Conservation (phyloP, 1,139 yeast species). For the Meyerozyma athensensis region DNA sequence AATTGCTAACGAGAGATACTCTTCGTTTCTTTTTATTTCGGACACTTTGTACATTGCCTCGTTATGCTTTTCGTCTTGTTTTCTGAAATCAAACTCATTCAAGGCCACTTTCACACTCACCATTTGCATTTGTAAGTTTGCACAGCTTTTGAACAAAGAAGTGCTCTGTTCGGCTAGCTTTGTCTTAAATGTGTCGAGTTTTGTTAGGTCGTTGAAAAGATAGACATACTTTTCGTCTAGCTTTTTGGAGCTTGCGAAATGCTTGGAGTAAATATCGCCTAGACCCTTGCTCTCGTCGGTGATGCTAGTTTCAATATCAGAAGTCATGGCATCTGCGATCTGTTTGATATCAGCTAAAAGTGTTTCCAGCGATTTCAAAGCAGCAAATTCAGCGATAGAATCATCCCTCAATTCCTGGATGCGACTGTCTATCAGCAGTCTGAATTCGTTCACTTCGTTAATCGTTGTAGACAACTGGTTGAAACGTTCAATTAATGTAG, state of each 20-base stretch:
- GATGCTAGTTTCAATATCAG: slow-evolving; percentile 16
- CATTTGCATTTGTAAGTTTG: slow-evolving; percentile 36
- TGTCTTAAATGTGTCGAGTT: slow-evolving; percentile 22
- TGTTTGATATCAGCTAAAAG: slow-evolving; percentile 6
- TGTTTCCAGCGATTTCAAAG: slow-evolving; percentile 8
- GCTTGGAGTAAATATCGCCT: slow-evolving; percentile 14
- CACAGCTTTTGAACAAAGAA: slow-evolving; percentile 28
- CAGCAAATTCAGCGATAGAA: slow-evolving; percentile 30
- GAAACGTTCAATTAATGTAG: slow-evolving; percentile 30
- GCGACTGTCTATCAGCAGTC: slow-evolving; percentile 23
- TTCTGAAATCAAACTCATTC: slow-evolving; percentile 10
- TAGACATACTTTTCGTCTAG: slow-evolving; percentile 12
- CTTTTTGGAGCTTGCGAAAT: slow-evolving; percentile 13
- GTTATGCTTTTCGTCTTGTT: slow-evolving; percentile 4
- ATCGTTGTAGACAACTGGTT: slow-evolving; percentile 35
- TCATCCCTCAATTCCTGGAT: slow-evolving; percentile 33
- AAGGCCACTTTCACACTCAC: slow-evolving; percentile 32
- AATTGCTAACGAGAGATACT: slow-evolving; percentile 49
- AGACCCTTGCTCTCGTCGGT: slow-evolving; percentile 9
- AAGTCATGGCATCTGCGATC: slow-evolving; percentile 8
- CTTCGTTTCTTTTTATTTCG: slow-evolving; percentile 36
- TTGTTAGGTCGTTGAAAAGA: slow-evolving; percentile 13
- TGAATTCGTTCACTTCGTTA: slow-evolving; percentile 23
- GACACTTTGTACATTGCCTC: slow-evolving; percentile 21
- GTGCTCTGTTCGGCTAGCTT: slow-evolving; percentile 23